Conservation (phyloP, 108 stramenopile genomes). For the Fragilariopsis cylindrus region DNA sequence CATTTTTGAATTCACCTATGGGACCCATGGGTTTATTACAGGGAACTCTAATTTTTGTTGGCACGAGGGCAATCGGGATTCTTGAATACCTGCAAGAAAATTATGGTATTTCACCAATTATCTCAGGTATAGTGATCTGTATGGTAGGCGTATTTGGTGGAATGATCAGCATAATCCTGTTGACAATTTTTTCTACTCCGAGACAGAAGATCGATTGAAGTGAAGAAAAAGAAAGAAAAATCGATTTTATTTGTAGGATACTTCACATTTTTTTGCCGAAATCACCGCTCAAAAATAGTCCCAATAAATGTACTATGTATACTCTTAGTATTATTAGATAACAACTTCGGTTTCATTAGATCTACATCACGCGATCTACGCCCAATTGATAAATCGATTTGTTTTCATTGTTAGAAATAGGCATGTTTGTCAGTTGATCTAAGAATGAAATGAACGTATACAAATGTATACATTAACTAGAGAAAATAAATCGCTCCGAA, state of each 20-base stretch:
- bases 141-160: slow-evolving; percentile 29
- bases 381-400: too few species aligned
- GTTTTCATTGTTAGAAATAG: too few species aligned
- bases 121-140: slow-evolving; percentile 33
- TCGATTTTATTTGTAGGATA: neutral
- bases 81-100: slow-evolving; percentile 44
- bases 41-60: slow-evolving; percentile 50
- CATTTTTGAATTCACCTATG: slow-evolving; percentile 59
- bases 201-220: slow-evolving; percentile 19
- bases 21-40: slow-evolving; percentile 80
- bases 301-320: neutral
- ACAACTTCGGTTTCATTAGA: neutral
- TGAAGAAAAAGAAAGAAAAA: neutral
- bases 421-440: too few species aligned
- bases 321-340: neutral
- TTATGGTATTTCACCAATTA: slow-evolving; percentile 42
- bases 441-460: too few species aligned
- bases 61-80: slow-evolving; percentile 41
- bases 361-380: neutral
- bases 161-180: slow-evolving; percentile 29
- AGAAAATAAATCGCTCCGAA: too few species aligned
- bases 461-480: too few species aligned
- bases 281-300: neutral
- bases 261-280: neutral
- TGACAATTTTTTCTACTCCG: slow-evolving; percentile 33